phyloP scores from a whole-genome alignment of 345 rosid species.

The Capsella bursapastoris region DNA sequence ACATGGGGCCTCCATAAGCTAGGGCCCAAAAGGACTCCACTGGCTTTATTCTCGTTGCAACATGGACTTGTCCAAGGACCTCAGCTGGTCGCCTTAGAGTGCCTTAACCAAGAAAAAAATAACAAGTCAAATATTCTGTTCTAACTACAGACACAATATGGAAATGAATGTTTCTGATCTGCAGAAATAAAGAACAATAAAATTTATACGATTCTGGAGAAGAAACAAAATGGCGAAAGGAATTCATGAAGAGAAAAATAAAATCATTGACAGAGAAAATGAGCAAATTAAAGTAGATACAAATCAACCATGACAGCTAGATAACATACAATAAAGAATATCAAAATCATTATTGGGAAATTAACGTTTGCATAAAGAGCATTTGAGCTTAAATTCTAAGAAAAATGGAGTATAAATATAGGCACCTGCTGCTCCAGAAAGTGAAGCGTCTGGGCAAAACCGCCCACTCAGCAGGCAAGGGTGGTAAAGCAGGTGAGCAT shows the following conservation, averaged over 20 bases:
- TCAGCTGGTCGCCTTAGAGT: slow-evolving; percentile 88
- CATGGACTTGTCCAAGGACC: slow-evolving; percentile 99
- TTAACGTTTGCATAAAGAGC: slow-evolving; percentile 12
- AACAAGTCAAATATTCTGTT: slow-evolving; percentile 26
- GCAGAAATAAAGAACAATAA: slow-evolving; percentile 18
- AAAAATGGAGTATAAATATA: slow-evolving; percentile 33
- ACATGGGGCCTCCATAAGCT: slow-evolving; percentile 97
- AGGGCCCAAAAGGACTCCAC: slow-evolving; percentile 96
- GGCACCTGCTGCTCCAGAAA: slow-evolving; percentile 90
- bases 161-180: slow-evolving; percentile 28
- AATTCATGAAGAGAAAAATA: slow-evolving; percentile 10
- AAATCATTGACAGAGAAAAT: slow-evolving; percentile 13
- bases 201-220: slow-evolving; percentile 11
- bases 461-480: slow-evolving; percentile 90
- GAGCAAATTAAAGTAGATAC: slow-evolving; percentile 22
- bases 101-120: slow-evolving; percentile 56
- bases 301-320: slow-evolving; percentile 27
- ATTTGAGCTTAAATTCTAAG: slow-evolving; percentile 8
- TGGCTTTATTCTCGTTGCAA: slow-evolving; percentile 85
- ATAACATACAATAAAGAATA: slow-evolving; percentile 25
- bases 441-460: slow-evolving; percentile 98
- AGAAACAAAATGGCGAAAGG: slow-evolving; percentile 21
- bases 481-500: slow-evolving; percentile 87
- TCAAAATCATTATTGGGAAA: slow-evolving; percentile 10
- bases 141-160: slow-evolving; percentile 8